A percentile compares a stretch with the other conserved stretches of the same genome.
phyloP scores from a whole-genome alignment of 148 eudicot species.

The Silene conica region DNA sequence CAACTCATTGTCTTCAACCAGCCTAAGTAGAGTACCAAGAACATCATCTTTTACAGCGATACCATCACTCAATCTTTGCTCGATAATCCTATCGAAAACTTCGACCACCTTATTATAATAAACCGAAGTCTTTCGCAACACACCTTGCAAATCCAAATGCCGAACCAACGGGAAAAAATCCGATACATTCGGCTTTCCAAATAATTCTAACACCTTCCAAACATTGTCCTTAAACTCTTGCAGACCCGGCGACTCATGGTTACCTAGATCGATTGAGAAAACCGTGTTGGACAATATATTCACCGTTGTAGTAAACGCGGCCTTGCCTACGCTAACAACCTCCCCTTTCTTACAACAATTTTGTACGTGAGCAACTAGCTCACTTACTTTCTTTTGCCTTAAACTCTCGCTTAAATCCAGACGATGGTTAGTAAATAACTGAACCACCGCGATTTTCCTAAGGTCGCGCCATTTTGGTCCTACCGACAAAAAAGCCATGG shows the following conservation, averaged over 20 bases:
- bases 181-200: constrained; percentile 24
- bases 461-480: constrained; percentile 23
- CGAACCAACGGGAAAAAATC: constrained; percentile 29
- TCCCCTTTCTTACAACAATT: background rate
- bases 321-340: constrained; percentile 26
- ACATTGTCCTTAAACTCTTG: constrained; percentile 25
- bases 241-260: background rate
- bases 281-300: constrained; percentile 29
- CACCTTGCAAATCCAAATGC: constrained; percentile 23
- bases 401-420: constrained; percentile 20
- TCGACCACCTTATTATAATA: background rate
- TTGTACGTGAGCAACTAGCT: constrained; percentile 17
- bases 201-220: constrained; percentile 6
- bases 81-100: constrained; percentile 25
- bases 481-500: constrained; percentile 24
- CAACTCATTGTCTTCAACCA: constrained; percentile 18
- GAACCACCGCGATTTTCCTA: constrained; percentile 19
- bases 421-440: constrained; percentile 22
- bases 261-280: constrained; percentile 24
- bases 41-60: constrained; percentile 18
- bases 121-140: background rate
- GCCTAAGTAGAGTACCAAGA: constrained; percentile 23
- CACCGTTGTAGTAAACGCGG: constrained; percentile 22
- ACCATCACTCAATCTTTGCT: constrained; percentile 7
- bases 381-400: constrained; percentile 28